Percentiles rank a stretch among this genome's conserved stretches.
Conservation (phyloP, 2,329 filamentous ascomycete species). For the Amesomyces nigricolor region DNA sequence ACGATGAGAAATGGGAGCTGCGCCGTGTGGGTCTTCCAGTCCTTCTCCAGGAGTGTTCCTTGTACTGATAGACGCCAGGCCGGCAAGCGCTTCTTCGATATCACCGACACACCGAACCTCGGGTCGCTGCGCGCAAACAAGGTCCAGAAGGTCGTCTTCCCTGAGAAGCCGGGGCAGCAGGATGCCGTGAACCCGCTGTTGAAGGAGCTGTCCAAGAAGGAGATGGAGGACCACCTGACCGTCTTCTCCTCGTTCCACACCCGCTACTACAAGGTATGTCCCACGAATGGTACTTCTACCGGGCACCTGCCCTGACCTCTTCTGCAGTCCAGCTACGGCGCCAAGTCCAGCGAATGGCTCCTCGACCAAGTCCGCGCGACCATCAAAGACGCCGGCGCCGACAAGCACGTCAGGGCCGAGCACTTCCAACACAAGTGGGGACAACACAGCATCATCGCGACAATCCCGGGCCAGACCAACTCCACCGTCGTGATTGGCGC, state of each 20-base stretch:
- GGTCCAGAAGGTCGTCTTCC: slow-evolving; percentile 46
- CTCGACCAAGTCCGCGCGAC: slow-evolving; percentile 67
- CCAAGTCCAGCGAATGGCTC: slow-evolving; percentile 83
- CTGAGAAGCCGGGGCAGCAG: slow-evolving; percentile 44
- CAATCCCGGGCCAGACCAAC: slow-evolving; percentile 78
- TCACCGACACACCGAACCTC: slow-evolving; percentile 68
- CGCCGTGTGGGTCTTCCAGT: slow-evolving; percentile 57
- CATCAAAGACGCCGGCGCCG: slow-evolving; percentile 65
- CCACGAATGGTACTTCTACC: too few species aligned
- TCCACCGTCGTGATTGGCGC: slow-evolving; percentile 85
- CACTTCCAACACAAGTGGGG: slow-evolving; percentile 80
- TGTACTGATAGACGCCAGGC: slow-evolving; percentile 48
- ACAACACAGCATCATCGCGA: slow-evolving; percentile 86
- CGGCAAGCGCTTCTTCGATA: slow-evolving; percentile 88
- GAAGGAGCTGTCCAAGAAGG: slow-evolving; percentile 62
- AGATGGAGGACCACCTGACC: slow-evolving; percentile 73
- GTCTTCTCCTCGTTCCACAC: slow-evolving; percentile 75
- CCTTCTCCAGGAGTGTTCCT: neutral
- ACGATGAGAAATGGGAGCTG: slow-evolving; percentile 92
- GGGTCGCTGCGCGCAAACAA: slow-evolving; percentile 40
- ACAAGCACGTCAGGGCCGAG: slow-evolving; percentile 60
- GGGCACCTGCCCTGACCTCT: too few species aligned
- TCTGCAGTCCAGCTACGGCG: slow-evolving; percentile 69
- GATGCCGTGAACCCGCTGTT: slow-evolving; percentile 63
- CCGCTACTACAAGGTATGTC: slow-evolving; percentile 64